These are phyloP conservation scores for Rosa chinensis DNA, from an alignment of 306 rosid genomes.

Conservation along the genomic window DNA sequence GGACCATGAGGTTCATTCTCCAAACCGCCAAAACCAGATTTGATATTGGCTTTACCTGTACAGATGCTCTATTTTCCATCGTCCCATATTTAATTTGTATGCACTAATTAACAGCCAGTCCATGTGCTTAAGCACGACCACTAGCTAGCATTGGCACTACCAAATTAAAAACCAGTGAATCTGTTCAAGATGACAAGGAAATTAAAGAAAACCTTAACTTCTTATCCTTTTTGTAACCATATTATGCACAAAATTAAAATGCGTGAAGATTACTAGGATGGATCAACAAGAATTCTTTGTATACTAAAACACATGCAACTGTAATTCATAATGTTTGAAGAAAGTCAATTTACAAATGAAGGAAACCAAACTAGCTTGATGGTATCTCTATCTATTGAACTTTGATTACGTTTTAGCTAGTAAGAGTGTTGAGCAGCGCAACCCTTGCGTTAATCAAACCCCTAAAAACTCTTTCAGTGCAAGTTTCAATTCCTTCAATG, in stretches of 20 bases:
- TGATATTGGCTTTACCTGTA: too few relatives aligned
- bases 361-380: neutral
- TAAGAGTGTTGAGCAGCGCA: slow-evolving; percentile 59
- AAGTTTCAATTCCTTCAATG: slow-evolving; percentile 44
- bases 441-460: slow-evolving; percentile 69
- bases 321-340: neutral
- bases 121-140: neutral
- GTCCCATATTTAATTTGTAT: too few relatives aligned
- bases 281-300: neutral
- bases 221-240: neutral
- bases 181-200: neutral
- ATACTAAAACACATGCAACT: neutral
- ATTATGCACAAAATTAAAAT: neutral
- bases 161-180: neutral
- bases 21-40: too few relatives aligned
- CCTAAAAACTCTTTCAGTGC: slow-evolving; percentile 56
- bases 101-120: neutral
- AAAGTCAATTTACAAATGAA: neutral
- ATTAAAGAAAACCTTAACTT: neutral
- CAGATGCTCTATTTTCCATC: too few relatives aligned
- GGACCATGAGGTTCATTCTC: too few relatives aligned
- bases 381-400: neutral
- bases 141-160: neutral
- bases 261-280: neutral
- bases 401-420: slow-evolving; percentile 16